phyloP scores from a whole-genome alignment of 2,329 filamentous ascomycete genomes.

The Colletotrichum musae region DNA sequence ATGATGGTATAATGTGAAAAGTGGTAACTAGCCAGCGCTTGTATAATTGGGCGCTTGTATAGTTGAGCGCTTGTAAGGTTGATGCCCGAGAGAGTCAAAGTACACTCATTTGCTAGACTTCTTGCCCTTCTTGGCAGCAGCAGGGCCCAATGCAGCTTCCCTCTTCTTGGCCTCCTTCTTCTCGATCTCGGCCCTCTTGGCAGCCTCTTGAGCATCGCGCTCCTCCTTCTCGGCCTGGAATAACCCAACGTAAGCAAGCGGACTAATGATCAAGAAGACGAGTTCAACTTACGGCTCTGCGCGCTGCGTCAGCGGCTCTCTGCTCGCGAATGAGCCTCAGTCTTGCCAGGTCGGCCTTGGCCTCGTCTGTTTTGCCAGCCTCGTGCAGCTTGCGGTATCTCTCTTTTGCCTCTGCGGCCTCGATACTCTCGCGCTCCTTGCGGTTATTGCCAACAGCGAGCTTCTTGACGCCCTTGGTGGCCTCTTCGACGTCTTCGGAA shows the following conservation, averaged over 20 bases:
- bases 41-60: background rate
- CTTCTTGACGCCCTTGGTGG: slow-evolving; percentile 70
- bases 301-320: slow-evolving; percentile 84
- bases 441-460: slow-evolving; percentile 63
- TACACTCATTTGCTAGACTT: slow-evolving; percentile 50
- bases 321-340: slow-evolving; percentile 87
- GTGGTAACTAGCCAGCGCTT: slow-evolving; percentile 8
- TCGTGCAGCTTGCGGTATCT: slow-evolving; percentile 92
- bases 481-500: slow-evolving; percentile 60
- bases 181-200: slow-evolving; percentile 65
- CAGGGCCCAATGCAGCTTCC: slow-evolving; percentile 63
- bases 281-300: slow-evolving; percentile 77
- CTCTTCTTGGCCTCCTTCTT: slow-evolving; percentile 70
- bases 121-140: slow-evolving; percentile 58
- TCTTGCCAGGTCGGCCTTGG: slow-evolving; percentile 88
- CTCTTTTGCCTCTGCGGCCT: slow-evolving; percentile 91
- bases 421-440: slow-evolving; percentile 79
- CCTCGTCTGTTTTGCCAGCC: slow-evolving; percentile 96
- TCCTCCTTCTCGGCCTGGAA: slow-evolving; percentile 71
- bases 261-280: background rate
- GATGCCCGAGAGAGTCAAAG: background rate
- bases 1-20: slow-evolving; percentile 26
- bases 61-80: too few relatives aligned
- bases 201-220: slow-evolving; percentile 65
- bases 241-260: background rate